These are phyloP conservation scores for Russula olivacea DNA, from an alignment of 768 basidiomycete species.

Conservation along the genomic window DNA sequence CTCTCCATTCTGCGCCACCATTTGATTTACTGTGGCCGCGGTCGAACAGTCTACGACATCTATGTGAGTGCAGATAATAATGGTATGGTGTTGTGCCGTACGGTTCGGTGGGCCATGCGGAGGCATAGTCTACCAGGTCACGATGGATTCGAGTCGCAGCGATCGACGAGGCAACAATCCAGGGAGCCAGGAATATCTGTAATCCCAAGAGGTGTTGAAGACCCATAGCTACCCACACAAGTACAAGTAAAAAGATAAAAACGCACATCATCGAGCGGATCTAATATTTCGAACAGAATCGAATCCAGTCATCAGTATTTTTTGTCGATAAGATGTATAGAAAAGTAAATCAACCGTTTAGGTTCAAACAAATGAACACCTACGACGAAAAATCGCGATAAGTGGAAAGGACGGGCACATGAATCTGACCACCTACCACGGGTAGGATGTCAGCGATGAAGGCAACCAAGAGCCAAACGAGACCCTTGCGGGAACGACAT, in stretches of 20 bases:
- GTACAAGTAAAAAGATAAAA: too few relatives aligned
- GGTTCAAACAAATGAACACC: not conserved
- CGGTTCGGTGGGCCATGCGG: not conserved
- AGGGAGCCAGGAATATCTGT: not conserved
- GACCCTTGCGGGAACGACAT: not conserved
- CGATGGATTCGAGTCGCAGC: conserved; percentile 3
- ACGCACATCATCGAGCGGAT: not conserved
- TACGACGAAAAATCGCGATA: not conserved
- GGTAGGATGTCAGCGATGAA: not conserved
- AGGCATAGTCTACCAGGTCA: not conserved
- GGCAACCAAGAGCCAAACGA: not conserved
- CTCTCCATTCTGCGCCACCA: too few relatives aligned
- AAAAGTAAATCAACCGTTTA: not conserved
- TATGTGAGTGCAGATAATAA: not conserved
- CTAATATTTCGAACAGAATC: not conserved
- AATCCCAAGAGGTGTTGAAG: not conserved
- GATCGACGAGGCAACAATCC: not conserved
- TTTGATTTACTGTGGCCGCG: not conserved
- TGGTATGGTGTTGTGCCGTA: not conserved
- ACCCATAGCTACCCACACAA: not conserved
- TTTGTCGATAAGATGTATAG: not conserved
- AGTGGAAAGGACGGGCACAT: not conserved
- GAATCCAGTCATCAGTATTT: too few relatives aligned
- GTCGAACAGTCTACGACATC: too few relatives aligned
- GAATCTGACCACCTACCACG: not conserved